phyloP scores from a whole-genome alignment of 495 filamentous ascomycete species.

The Hypoxylon trugodes region DNA sequence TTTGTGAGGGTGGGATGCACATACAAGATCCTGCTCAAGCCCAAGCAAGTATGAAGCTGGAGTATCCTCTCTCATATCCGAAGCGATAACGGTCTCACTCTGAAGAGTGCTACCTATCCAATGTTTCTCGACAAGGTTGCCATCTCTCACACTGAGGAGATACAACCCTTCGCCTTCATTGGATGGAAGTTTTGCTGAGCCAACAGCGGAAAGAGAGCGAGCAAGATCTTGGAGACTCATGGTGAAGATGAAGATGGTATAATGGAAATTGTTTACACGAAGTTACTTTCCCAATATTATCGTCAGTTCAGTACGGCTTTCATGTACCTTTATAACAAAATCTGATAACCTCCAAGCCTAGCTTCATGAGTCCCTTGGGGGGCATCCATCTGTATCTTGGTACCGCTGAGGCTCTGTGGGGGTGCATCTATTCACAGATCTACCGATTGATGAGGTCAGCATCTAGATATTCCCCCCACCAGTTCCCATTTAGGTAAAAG shows the following conservation, averaged over 20 bases:
- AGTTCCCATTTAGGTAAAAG: slow-evolving; percentile 11
- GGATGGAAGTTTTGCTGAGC: slow-evolving; percentile 11
- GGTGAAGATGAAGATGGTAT: not conserved
- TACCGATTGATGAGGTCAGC: slow-evolving; percentile 11
- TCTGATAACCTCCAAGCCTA: not conserved
- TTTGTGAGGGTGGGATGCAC: not conserved
- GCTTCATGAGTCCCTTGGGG: not conserved
- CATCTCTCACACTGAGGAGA: slow-evolving; percentile 24
- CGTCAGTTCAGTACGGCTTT: not conserved
- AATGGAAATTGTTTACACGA: not conserved
- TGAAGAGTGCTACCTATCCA: slow-evolving; percentile 23
- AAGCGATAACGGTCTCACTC: slow-evolving; percentile 22
- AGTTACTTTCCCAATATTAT: not conserved
- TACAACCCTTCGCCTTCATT: slow-evolving; percentile 20
- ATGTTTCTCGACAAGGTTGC: slow-evolving; percentile 28
- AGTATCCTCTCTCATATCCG: slow-evolving; percentile 24
- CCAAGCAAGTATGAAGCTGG: slow-evolving; percentile 27
- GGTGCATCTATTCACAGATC: slow-evolving; percentile 14
- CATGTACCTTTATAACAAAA: slow-evolving; percentile 5
- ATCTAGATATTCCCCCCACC: slow-evolving; percentile 8
- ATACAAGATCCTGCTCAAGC: slow-evolving; percentile 3
- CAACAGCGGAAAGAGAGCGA: slow-evolving; percentile 23
- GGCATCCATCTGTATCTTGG: not conserved
- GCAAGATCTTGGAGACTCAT: slow-evolving; percentile 34
- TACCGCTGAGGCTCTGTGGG: slow-evolving; percentile 16